Evolutionary conservation across 106 monocot genomes (phyloP), one percentile per base, ranked within the genome.

Genomic region (Iris macrosiphon): DNA sequence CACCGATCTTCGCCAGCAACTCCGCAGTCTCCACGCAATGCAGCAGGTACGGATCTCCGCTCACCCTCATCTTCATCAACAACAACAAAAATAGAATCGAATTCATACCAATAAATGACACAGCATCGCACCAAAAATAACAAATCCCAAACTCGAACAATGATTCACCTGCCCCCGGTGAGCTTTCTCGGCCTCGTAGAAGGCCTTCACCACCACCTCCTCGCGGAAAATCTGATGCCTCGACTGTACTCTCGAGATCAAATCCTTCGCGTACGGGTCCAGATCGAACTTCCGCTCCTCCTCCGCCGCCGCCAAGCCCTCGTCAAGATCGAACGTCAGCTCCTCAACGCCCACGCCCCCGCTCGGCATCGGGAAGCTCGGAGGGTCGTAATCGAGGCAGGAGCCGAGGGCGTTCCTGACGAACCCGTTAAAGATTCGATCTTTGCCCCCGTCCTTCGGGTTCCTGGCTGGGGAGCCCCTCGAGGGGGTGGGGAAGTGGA

Each of bases 21-120:
- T 90, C 65, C 0, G 90, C 90, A 0, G 96, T 96, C 82, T 96
- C 96, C 72, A 96, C 77, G 63, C 96, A 96, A 66, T 96, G 96
- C 67, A 90, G 72, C 60, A 96, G 71, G 67, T 96, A 96, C 4
- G 85, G 96, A 71, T 82, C 86, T 2, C 96, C 96, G 55, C 77
- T 86, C 6, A 72, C 85, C 46, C 96, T 75, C 71, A 64, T 87
- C 96, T 96, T 41, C 21, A 48, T 4, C 8, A 7, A 39, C 4
- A 51, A 24, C 22, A 32, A 57, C 6, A 59, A 31, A 40, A 0
- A 20, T 4, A 32, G 16, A 32, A 37, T 34, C 18, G 35, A 47
- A 37, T 10, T 2, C 24, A 56, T 8, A 22, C 8, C 5, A 60
- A 48, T 18, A 24, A 61, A 22, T 8, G 16, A 32, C 14, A 34